These are phyloP conservation scores for Cyclotella choctawhatcheeana DNA, from an alignment of 108 stramenopile species.

Conservation along the genomic window DNA sequence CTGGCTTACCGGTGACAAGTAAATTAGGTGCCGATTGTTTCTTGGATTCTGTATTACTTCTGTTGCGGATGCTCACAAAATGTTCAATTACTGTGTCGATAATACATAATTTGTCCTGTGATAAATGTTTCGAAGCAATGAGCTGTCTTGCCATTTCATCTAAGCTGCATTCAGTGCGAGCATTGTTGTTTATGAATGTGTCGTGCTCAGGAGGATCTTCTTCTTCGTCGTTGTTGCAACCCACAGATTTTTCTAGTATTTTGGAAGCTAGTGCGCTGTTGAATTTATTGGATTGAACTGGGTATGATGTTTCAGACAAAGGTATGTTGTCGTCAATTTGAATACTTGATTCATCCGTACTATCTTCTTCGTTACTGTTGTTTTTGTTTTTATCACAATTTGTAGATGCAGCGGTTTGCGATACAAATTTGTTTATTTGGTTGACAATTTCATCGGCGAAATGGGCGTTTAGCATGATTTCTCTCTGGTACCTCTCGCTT, in stretches of 20 bases:
- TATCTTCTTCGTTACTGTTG: background rate
- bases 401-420: background rate
- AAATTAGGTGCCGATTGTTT: background rate
- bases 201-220: too few relatives aligned
- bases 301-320: too few relatives aligned
- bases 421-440: background rate
- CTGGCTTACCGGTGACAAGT: background rate
- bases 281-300: too few relatives aligned
- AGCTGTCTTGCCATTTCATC: background rate
- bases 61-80: background rate
- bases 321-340: background rate
- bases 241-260: too few relatives aligned
- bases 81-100: background rate
- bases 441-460: constrained; percentile 1
- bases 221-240: too few relatives aligned
- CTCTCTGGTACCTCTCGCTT: background rate
- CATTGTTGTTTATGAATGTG: background rate
- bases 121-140: background rate
- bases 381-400: background rate
- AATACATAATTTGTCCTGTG: constrained; percentile 1
- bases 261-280: too few relatives aligned
- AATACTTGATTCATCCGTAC: background rate
- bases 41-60: background rate
- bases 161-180: background rate
- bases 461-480: background rate